These are phyloP conservation scores for Phyllosticta citriasiana DNA, from an alignment of 2,329 filamentous ascomycete genomes.

Conservation along the genomic window DNA sequence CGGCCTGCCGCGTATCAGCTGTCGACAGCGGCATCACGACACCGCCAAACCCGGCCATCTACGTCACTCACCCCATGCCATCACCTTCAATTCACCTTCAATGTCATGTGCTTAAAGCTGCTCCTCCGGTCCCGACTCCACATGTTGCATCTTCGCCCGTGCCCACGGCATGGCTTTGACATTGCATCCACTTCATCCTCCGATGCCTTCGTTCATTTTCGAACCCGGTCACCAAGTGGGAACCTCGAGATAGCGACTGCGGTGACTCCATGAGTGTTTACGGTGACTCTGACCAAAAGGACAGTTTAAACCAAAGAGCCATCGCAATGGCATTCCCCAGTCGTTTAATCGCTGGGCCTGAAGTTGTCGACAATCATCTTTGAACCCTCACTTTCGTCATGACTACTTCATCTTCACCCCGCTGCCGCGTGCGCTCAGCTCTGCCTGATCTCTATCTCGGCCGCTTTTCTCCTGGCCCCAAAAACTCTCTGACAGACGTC, in stretches of 20 bases:
- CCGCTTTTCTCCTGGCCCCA: slow-evolving; percentile 27
- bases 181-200: too few species aligned
- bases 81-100: background rate
- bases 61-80: background rate
- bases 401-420: slow-evolving; percentile 8
- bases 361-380: too few species aligned
- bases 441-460: slow-evolving; percentile 29
- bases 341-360: too few species aligned
- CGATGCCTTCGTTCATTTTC: too few species aligned
- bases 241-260: too few species aligned
- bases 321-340: too few species aligned
- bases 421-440: slow-evolving; percentile 29
- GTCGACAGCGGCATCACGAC: background rate
- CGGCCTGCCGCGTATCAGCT: background rate
- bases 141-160: background rate
- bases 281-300: too few species aligned
- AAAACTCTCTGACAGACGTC: slow-evolving; percentile 36
- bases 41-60: background rate
- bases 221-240: too few species aligned
- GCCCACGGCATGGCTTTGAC: too few species aligned
- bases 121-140: background rate
- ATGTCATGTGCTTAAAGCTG: background rate
- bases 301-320: too few species aligned
- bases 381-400: background rate
- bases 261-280: too few species aligned